Percentiles rank a stretch among this genome's conserved stretches.
Evolutionary conservation across 305 asterid genomes (phyloP).

Genomic region (Fraxinus greggii): DNA sequence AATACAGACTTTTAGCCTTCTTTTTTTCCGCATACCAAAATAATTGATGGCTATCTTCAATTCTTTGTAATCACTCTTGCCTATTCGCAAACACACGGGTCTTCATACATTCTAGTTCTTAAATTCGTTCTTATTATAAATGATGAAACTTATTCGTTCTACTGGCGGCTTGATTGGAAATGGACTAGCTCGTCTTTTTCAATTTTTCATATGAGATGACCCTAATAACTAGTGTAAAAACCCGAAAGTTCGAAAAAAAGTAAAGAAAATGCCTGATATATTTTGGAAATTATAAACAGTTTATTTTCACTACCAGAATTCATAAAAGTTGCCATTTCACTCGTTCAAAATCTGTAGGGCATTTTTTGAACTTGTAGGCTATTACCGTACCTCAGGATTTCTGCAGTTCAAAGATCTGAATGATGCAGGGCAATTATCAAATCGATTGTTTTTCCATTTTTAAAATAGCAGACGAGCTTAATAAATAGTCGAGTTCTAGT

Average conservation of each 20-base stretch:
- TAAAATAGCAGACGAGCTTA: neutral
- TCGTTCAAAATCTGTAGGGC: neutral
- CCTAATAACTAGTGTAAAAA: neutral
- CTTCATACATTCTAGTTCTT: neutral
- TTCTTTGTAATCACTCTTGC: neutral
- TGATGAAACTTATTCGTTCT: neutral
- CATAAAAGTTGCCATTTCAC: neutral
- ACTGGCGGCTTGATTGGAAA: neutral
- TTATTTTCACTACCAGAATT: neutral
- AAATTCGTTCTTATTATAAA: neutral
- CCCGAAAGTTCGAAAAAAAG: neutral
- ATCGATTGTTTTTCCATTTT: neutral
- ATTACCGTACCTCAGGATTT: neutral
- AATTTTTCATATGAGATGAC: neutral
- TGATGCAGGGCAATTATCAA: neutral
- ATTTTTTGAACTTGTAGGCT: neutral
- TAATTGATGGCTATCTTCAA: slow-evolving; percentile 36
- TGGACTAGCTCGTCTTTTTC: neutral
- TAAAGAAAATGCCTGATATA: neutral
- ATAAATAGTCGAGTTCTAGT: neutral
- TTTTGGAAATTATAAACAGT: neutral
- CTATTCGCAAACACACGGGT: neutral
- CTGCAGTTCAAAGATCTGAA: neutral
- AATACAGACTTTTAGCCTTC: slow-evolving; percentile 20
- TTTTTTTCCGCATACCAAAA: slow-evolving; percentile 32